Base-by-base conservation (phyloP, 805 yeast genomes). In the Myxozyma melibiosi region DNA sequence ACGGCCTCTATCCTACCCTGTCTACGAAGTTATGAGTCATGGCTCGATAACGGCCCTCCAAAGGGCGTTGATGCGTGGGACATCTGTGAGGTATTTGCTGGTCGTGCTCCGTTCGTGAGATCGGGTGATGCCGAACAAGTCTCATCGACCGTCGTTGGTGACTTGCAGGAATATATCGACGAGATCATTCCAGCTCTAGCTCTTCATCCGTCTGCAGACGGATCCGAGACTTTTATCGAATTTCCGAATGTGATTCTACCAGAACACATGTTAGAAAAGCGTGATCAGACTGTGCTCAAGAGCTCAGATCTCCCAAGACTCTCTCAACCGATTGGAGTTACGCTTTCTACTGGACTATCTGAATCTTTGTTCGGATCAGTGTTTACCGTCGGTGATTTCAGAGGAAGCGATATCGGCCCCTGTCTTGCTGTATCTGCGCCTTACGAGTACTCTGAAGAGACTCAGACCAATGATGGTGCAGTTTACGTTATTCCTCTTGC, bases 381-480 rank as follows among this genome's bases (percentile, higher is more conserved):
- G 4, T 45, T 82, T 2, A 70, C 73, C 1, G 47, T 74, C 2
- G 83, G 84, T 0, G 67, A 73, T n/a, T 79, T 76, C 55, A 63
- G 75, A 7, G 68, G 70, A 4, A 68, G 69, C 13, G 70, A 68
- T 16, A 51, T 59, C 5, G 69, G 71, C 27, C 71, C 72, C 0
- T 74, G 80, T 11, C 44, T 82, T 4, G 85, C 84, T 0, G 73
- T 83, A 1, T 77, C 84, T 1, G 77, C 86, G 1, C 81, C 80
- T 2, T 73, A 68, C 55, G 84, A 81, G 53, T 42, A 54, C 8
- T 31, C 51, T 6, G 62, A 52, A 11, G 61, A 57, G 24, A 34
- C 53, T 6, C 49, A 51, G 4, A 16, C 30, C 8, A 42, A 28
- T 5, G 63, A 56, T 38, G 63, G 63, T 18, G 50, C 63, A 2